These are phyloP conservation scores for Excoecaria cochinchinensis DNA, from an alignment of 345 rosid species.

Conservation along the genomic window DNA sequence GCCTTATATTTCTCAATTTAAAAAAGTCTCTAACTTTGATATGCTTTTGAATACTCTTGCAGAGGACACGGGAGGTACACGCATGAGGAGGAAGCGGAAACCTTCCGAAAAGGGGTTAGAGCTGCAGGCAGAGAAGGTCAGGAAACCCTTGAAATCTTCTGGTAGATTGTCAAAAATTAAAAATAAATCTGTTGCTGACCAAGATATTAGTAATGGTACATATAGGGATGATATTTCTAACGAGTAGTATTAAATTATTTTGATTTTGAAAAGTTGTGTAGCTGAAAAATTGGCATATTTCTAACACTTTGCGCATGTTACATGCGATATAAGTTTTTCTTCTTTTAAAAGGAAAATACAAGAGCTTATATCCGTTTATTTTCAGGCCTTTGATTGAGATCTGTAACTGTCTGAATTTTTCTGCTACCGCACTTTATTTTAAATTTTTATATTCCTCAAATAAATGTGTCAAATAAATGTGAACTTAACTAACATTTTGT, in stretches of 20 bases:
- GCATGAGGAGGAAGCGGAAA: constrained; percentile 70
- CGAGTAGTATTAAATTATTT: constrained; percentile 20
- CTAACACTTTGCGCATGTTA: background rate
- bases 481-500: too few relatives aligned
- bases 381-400: too few relatives aligned
- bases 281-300: background rate
- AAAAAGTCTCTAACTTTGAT: background rate
- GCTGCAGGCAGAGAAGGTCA: constrained; percentile 88
- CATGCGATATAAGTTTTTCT: too few relatives aligned
- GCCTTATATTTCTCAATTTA: background rate
- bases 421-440: too few relatives aligned
- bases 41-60: constrained; percentile 30
- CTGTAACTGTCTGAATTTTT: too few relatives aligned
- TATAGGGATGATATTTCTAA: constrained; percentile 54
- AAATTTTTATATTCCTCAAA: too few relatives aligned
- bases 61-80: constrained; percentile 79
- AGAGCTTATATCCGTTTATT: too few relatives aligned
- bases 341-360: too few relatives aligned
- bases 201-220: constrained; percentile 50
- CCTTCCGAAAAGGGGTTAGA: constrained; percentile 97
- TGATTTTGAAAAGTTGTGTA: background rate
- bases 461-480: too few relatives aligned
- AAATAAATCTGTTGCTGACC: constrained; percentile 51
- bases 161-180: constrained; percentile 58
- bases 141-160: constrained; percentile 66